A percentile compares a stretch with the other conserved stretches of the same genome.
Conservation (phyloP, 2,329 filamentous ascomycete genomes). For the Neonectria sp. region DNA sequence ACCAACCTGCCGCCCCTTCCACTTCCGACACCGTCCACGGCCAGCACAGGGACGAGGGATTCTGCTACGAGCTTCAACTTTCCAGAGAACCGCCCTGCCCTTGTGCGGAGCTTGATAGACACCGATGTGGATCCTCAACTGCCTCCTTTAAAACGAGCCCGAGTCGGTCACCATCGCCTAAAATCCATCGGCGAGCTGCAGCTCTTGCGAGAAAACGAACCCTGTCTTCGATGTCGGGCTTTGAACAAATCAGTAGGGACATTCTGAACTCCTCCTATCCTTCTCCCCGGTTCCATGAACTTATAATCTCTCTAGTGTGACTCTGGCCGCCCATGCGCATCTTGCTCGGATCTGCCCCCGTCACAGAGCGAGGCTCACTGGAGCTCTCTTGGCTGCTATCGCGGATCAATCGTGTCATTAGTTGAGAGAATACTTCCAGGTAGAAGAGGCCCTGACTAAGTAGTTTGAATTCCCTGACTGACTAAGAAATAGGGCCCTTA, state of each 20-base stretch:
- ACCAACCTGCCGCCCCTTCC: slow-evolving; percentile 49
- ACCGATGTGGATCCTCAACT: slow-evolving; percentile 66
- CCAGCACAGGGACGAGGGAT: slow-evolving; percentile 42
- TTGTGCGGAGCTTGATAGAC: slow-evolving; percentile 59
- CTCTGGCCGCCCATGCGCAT: slow-evolving; percentile 63
- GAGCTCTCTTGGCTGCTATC: slow-evolving; percentile 66
- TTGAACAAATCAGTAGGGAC: slow-evolving; percentile 61
- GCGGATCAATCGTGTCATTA: slow-evolving; percentile 63
- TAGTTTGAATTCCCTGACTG: slow-evolving; percentile 20
- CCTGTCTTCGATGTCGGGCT: slow-evolving; percentile 68
- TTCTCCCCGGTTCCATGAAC: slow-evolving; percentile 9
- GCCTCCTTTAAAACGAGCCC: slow-evolving; percentile 68
- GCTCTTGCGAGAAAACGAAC: slow-evolving; percentile 62
- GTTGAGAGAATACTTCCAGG: slow-evolving; percentile 67
- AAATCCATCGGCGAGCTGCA: slow-evolving; percentile 71
- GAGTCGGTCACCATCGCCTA: slow-evolving; percentile 66
- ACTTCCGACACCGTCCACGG: slow-evolving; percentile 49
- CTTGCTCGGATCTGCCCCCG: slow-evolving; percentile 58
- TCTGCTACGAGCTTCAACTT: slow-evolving; percentile 54
- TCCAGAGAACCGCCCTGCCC: slow-evolving; percentile 54
- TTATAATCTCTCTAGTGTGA: slow-evolving; percentile 62
- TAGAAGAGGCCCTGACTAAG: slow-evolving; percentile 48
- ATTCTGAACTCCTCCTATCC: not conserved
- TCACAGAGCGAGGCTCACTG: slow-evolving; percentile 62
- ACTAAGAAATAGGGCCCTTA: slow-evolving; percentile 55